phyloP scores from a whole-genome alignment of 2,329 filamentous ascomycete species.

The Colletotrichum sp. region DNA sequence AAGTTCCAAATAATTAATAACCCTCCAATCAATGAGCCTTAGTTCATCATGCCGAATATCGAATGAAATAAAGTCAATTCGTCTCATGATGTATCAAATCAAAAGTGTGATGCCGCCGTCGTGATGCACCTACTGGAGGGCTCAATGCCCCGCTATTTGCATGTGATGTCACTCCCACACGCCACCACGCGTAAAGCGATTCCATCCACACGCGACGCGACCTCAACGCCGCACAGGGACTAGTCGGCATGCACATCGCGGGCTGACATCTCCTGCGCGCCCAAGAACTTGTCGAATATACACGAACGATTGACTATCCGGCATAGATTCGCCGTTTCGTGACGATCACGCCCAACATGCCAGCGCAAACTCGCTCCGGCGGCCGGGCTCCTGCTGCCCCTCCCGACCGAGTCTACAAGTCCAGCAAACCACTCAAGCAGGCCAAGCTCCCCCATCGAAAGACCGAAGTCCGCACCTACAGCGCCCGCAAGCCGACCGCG shows the following conservation, averaged over 20 bases:
- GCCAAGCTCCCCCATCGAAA: slow-evolving; percentile 41
- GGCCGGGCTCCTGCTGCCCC: slow-evolving; percentile 30
- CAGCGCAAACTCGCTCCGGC: slow-evolving; percentile 42
- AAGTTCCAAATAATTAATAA: background rate
- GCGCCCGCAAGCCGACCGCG: slow-evolving; percentile 23
- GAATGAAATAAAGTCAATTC: background rate
- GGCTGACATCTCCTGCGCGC: background rate
- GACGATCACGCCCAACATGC: slow-evolving; percentile 29
- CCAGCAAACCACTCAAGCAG: slow-evolving; percentile 41
- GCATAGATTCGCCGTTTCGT: background rate
- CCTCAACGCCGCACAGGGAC: background rate
- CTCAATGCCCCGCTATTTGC: background rate
- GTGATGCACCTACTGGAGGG: background rate
- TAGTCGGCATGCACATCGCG: background rate
- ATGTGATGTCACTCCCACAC: slow-evolving; percentile 15
- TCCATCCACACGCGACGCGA: slow-evolving; percentile 15
- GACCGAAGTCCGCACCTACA: slow-evolving; percentile 38
- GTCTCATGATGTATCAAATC: background rate
- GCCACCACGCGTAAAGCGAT: slow-evolving; percentile 17
- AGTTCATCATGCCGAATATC: accelerated
- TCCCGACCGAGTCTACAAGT: slow-evolving; percentile 43
- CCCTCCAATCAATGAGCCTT: background rate
- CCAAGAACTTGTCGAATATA: background rate
- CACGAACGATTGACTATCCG: background rate
- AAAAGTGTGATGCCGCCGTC: background rate